These are phyloP conservation scores for Pyrenula aspistea DNA, from an alignment of 495 filamentous ascomycete species.

Conservation along the genomic window DNA sequence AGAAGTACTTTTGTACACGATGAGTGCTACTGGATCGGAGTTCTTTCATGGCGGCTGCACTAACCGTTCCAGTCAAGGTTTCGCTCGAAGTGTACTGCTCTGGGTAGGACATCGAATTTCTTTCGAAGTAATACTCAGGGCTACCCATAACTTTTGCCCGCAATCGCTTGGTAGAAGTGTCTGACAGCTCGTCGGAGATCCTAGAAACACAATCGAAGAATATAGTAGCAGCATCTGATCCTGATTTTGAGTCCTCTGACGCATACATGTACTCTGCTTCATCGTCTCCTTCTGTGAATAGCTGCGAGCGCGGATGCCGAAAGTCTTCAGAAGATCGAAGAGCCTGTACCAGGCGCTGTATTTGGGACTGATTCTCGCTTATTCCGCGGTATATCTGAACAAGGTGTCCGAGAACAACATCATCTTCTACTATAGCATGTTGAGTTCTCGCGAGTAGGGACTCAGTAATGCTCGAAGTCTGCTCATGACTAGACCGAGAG, in stretches of 20 bases:
- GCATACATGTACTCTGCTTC: not conserved
- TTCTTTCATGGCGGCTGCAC: not conserved
- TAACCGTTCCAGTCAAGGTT: not conserved
- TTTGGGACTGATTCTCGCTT: not conserved
- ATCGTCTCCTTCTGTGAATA: not conserved
- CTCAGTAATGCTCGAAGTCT: not conserved
- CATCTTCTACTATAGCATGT: not conserved
- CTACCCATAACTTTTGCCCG: not conserved
- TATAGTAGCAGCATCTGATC: not conserved
- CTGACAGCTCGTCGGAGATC: not conserved
- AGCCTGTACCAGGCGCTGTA: not conserved
- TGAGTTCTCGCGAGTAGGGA: not conserved
- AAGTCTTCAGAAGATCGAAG: not conserved
- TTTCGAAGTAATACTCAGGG: not conserved
- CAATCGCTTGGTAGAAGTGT: not conserved
- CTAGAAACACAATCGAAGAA: slow-evolving; percentile 1
- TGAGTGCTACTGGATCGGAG: not conserved
- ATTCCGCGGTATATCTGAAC: not conserved
- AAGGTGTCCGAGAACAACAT: not conserved
- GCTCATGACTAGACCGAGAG: not conserved
- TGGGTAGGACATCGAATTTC: not conserved
- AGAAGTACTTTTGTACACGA: not conserved
- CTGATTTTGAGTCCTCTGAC: not conserved
- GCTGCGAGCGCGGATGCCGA: not conserved
- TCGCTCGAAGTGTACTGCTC: not conserved